Base-by-base conservation (phyloP, 2,329 filamentous ascomycete genomes). In the Penicillium sp. region DNA sequence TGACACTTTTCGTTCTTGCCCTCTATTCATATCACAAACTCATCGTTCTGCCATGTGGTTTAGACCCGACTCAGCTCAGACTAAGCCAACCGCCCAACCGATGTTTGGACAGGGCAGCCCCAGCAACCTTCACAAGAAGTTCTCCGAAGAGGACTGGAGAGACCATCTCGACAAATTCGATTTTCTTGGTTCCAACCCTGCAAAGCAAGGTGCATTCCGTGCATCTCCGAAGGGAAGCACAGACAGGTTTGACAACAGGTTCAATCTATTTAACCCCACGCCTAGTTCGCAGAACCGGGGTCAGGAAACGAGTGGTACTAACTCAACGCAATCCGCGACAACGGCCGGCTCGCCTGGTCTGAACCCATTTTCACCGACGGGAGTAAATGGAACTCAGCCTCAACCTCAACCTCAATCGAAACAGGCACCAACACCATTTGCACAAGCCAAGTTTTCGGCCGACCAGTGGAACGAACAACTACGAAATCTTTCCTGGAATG, bases 71-170 rank as follows among this genome's bases (percentile, higher is more conserved):
- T 24, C 46, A 4, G 18, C 46, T 13, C 45, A 36, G 12, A 43
- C 40, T 30, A 27, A 20, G 23, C 46, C 17, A 42, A 34, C 9
- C 47, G 32, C 18, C 46, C 56, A 41, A 49, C 60, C 61, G 29
- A 49, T 60, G 15, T 65, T 64, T 29, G 73, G 67, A 39, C 70
- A 67, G 36, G 70, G 61, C 33, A 71, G 66, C 47, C 63, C 73
- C 46, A 67, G 63, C 34, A 55, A 63, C 36, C 42, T 71, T 37
- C 69, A 69, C 23, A 71, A 71, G 26, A 68, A 68, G 39, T 78
- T 78, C 42, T 74, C 73, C 4, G 71, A 73, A 1, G 66, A 68
- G 10, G 72, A 73, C 17, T 77, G 74, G 74, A 65, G 69, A 41
- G 67, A 66, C 41, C 69, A 68, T 37, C 64, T 76, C n/a, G 51